phyloP scores from a whole-genome alignment of 2,329 filamentous ascomycete genomes.

The Trichoderma hamatum region DNA sequence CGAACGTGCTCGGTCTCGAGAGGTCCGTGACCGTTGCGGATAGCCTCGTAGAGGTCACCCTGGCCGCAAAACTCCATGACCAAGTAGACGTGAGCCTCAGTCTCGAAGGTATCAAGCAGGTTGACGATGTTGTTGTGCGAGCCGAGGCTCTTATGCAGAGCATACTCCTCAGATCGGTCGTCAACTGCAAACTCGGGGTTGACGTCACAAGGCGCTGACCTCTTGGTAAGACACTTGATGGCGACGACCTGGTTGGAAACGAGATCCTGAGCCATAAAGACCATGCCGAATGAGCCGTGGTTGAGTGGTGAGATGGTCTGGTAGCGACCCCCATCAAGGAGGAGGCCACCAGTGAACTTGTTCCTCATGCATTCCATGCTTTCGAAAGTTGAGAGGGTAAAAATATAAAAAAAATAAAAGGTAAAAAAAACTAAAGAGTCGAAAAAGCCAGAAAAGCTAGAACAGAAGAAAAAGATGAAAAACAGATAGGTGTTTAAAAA shows the following conservation, averaged over 20 bases:
- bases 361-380: slow-evolving; percentile 84
- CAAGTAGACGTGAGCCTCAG: slow-evolving; percentile 83
- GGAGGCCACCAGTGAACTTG: slow-evolving; percentile 74
- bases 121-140: slow-evolving; percentile 92
- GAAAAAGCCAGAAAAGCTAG: slow-evolving; percentile 26
- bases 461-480: neutral
- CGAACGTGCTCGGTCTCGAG: slow-evolving; percentile 95
- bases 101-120: slow-evolving; percentile 88
- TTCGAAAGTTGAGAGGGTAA: slow-evolving; percentile 28
- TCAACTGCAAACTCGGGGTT: slow-evolving; percentile 72
- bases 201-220: slow-evolving; percentile 61
- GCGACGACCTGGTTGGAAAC: slow-evolving; percentile 79
- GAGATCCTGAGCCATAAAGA: slow-evolving; percentile 86
- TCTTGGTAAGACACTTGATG: slow-evolving; percentile 95
- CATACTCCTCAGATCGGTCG: slow-evolving; percentile 78
- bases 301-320: slow-evolving; percentile 92
- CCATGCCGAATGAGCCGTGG: slow-evolving; percentile 98
- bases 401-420: slow-evolving; percentile 1
- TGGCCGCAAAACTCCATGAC: slow-evolving; percentile 95
- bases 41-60: slow-evolving; percentile 96
- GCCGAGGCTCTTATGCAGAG: slow-evolving; percentile 77
- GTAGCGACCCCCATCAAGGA: slow-evolving; percentile 82
- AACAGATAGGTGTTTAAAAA: slow-evolving; percentile 11
- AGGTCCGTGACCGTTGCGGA: slow-evolving; percentile 83
- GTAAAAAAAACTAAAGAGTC: slow-evolving; percentile 28